Conservation (phyloP, 257 asterid genomes). For the Solanum tacnaense region DNA sequence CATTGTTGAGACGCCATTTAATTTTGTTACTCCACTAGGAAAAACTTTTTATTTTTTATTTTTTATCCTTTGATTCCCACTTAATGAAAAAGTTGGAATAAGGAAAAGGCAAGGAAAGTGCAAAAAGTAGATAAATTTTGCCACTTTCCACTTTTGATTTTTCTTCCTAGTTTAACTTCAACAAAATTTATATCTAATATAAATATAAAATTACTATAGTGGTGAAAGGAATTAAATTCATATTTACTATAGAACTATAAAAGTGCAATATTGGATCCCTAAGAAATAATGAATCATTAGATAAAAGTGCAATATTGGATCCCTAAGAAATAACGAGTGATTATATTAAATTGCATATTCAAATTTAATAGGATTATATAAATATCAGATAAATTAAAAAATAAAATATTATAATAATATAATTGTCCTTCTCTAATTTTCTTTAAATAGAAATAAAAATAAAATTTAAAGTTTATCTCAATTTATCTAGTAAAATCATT, state of each 20-base stretch:
- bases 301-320: not conserved
- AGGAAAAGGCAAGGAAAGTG: not conserved
- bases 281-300: not conserved
- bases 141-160: not conserved
- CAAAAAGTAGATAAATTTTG: not conserved
- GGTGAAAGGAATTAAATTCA: not conserved
- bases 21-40: not conserved
- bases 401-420: no score
- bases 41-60: not conserved
- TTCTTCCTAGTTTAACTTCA: not conserved
- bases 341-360: no score
- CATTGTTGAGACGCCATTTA: not conserved
- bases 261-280: not conserved
- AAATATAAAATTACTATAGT: not conserved
- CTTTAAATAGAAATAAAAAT: not conserved
- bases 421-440: not conserved
- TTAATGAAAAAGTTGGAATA: not conserved
- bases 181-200: not conserved
- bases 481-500: not conserved
- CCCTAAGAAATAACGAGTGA: not conserved
- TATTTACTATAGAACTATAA: not conserved
- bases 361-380: no score
- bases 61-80: not conserved
- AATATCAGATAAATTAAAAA: no score
- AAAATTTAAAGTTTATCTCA: not conserved